Evolutionary conservation across 352 stramenopile species (phyloP).

Genomic region (Globisporangium solare): DNA sequence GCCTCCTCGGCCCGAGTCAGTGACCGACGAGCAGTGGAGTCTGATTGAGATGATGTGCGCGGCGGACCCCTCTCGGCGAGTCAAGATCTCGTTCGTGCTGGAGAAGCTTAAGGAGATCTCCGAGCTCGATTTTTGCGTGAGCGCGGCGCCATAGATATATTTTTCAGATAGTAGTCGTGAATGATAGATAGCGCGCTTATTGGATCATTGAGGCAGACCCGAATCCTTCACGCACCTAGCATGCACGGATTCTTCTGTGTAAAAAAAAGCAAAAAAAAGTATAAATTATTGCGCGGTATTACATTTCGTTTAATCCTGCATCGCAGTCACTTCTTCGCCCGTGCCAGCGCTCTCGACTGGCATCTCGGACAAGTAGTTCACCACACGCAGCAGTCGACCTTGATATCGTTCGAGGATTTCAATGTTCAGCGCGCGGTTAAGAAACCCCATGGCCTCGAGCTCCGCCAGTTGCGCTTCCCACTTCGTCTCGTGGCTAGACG

Average conservation of each 20-base stretch:
- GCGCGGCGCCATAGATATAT: too few species aligned
- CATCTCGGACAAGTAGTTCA: slow-evolving; percentile 81
- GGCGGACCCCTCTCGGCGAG: slow-evolving; percentile 4
- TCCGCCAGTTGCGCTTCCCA: slow-evolving; percentile 63
- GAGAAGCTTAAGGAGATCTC: slow-evolving; percentile 9
- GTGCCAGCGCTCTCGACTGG: slow-evolving; percentile 9
- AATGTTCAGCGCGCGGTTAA: slow-evolving; percentile 55
- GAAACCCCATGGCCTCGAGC: slow-evolving; percentile 71
- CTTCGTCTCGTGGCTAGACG: slow-evolving; percentile 43
- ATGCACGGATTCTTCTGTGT: neutral
- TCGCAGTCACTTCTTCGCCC: slow-evolving; percentile 21
- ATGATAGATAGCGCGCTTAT: too few species aligned
- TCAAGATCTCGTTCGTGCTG: slow-evolving; percentile 8
- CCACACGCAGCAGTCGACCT: slow-evolving; percentile 70
- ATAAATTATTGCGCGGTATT: neutral
- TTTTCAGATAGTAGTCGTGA: too few species aligned
- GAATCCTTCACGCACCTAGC: too few species aligned
- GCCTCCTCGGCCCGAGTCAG: neutral
- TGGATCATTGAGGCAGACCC: too few species aligned
- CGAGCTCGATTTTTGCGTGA: too few species aligned
- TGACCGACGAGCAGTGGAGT: slow-evolving; percentile 5
- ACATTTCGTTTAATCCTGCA: slow-evolving; percentile 29
- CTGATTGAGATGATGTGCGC: slow-evolving; percentile 8
- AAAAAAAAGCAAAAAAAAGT: slow-evolving; percentile 1
- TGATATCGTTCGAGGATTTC: slow-evolving; percentile 78